Evolutionary conservation across 78 protist species (phyloP).

Genomic region (Acrasis kona): DNA sequence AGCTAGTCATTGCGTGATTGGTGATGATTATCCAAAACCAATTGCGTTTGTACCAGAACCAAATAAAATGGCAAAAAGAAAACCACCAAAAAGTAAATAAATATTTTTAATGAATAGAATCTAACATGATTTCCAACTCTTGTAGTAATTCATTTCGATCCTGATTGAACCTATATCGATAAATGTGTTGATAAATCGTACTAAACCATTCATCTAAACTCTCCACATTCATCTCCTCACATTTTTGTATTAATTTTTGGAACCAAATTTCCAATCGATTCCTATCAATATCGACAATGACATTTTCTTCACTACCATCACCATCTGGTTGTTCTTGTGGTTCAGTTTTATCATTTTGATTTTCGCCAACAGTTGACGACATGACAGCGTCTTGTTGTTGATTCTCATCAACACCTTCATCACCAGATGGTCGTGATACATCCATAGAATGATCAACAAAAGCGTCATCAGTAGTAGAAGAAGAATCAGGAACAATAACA

Average conservation of each 20-base stretch:
- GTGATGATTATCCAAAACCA: slow-evolving; percentile 1
- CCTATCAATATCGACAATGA: background rate
- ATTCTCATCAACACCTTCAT: no score
- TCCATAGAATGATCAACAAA: background rate
- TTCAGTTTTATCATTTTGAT: background rate
- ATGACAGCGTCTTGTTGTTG: no score
- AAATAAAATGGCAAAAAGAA: no score
- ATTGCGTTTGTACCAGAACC: no score
- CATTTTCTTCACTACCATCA: background rate
- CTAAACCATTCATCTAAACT: background rate
- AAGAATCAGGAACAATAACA: background rate
- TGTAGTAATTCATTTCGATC: background rate
- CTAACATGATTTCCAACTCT: background rate
- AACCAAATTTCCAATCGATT: background rate
- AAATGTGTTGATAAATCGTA: background rate
- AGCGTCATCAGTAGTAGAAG: background rate
- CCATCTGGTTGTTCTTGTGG: no score
- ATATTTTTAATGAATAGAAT: no score
- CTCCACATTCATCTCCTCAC: background rate
- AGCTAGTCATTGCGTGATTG: background rate
- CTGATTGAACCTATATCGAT: background rate
- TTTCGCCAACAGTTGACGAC: no score
- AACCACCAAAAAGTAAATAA: no score
- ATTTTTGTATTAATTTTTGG: background rate
- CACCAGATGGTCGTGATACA: background rate